These are phyloP conservation scores for Astrothelium macrocarpum DNA, from an alignment of 495 filamentous ascomycete genomes.

Conservation along the genomic window DNA sequence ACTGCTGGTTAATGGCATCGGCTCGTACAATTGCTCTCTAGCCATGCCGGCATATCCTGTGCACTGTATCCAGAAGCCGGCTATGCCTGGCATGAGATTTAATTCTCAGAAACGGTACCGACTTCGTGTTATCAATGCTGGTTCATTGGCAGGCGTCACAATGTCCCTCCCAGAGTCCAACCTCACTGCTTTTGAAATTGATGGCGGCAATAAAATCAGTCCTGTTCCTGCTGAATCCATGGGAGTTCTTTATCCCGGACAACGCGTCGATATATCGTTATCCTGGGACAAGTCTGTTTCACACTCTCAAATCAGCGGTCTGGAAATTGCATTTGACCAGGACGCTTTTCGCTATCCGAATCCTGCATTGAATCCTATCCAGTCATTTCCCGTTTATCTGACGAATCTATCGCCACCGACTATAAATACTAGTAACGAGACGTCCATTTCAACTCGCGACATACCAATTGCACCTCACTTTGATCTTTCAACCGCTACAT, in stretches of 20 bases:
- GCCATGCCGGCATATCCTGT: slow-evolving; percentile 40
- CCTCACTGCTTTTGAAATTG: slow-evolving; percentile 34
- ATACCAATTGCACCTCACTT: background rate
- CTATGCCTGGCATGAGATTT: background rate
- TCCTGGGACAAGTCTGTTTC: slow-evolving; percentile 14
- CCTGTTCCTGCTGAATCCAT: slow-evolving; percentile 23
- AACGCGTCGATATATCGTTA: slow-evolving; percentile 40
- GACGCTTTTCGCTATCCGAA: slow-evolving; percentile 43
- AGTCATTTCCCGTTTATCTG: slow-evolving; percentile 33
- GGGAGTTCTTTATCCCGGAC: slow-evolving; percentile 42
- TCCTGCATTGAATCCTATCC: slow-evolving; percentile 34
- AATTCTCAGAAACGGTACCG: slow-evolving; percentile 4
- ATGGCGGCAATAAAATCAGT: slow-evolving; percentile 35
- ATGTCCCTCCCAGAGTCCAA: slow-evolving; percentile 27
- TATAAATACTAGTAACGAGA: background rate
- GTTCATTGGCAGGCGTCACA: slow-evolving; percentile 38
- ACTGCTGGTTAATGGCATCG: slow-evolving; percentile 41
- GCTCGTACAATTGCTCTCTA: slow-evolving; percentile 41
- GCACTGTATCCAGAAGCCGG: slow-evolving; percentile 27
- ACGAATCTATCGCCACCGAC: background rate
- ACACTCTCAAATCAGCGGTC: background rate
- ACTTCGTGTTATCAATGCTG: slow-evolving; percentile 23
- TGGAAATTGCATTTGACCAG: slow-evolving; percentile 36
- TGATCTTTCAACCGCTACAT: slow-evolving; percentile 9
- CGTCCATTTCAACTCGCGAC: background rate